Conservation (phyloP, 768 basidiomycete species). For the Coprinopsis strossmayeri region DNA sequence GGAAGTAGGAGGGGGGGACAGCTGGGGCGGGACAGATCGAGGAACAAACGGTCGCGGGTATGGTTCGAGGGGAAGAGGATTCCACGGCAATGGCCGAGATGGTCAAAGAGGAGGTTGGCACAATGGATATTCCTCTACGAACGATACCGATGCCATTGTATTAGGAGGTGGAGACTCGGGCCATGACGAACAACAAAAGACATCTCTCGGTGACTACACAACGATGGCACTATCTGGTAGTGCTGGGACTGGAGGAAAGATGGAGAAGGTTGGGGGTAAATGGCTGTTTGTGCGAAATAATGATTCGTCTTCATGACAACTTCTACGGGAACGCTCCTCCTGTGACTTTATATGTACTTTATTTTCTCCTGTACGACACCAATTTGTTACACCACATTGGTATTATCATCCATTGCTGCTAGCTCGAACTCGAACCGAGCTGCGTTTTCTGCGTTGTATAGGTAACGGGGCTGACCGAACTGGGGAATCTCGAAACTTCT, state of each 20-base stretch:
- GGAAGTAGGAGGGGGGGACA: not conserved
- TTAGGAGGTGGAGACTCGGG: constrained; percentile 40
- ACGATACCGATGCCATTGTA: constrained; percentile 51
- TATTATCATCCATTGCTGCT: constrained; percentile 33
- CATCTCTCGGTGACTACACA: constrained; percentile 12
- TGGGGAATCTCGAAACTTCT: constrained; percentile 24
- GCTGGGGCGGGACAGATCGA: constrained; percentile 10
- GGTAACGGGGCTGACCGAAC: constrained; percentile 32
- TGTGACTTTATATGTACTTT: constrained; percentile 8
- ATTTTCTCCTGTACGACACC: constrained; percentile 9
- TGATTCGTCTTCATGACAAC: constrained; percentile 17
- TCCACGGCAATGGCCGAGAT: constrained; percentile 45
- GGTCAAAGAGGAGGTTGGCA: constrained; percentile 23
- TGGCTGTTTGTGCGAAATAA: constrained; percentile 61
- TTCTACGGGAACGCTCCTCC: constrained; percentile 1
- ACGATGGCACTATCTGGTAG: constrained; percentile 11
- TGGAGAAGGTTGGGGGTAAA: constrained; percentile 66
- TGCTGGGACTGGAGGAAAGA: constrained; percentile 39
- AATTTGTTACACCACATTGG: constrained; percentile 30
- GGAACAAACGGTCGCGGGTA: constrained; percentile 28
- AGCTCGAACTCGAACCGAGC: constrained; percentile 39
- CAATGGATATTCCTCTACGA: constrained; percentile 17
- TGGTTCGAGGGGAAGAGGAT: constrained; percentile 34
- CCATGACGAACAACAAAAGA: constrained; percentile 11
- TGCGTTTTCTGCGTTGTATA: constrained; percentile 26